Conservation (phyloP, 2,329 filamentous ascomycete species). For the Clonostachys solani region DNA sequence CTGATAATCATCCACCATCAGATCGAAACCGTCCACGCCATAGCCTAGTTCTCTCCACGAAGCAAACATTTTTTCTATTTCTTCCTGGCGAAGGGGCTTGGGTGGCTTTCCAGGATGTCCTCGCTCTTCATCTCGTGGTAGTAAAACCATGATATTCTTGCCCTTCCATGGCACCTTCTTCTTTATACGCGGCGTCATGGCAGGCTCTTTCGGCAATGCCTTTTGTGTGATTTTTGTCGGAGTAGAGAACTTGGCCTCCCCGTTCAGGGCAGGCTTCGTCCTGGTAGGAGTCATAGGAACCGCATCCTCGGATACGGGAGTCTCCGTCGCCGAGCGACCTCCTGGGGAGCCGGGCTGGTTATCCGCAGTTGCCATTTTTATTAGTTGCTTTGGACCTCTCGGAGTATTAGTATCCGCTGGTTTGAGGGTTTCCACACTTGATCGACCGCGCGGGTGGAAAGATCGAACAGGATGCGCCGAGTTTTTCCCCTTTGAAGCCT, state of each 20-base stretch:
- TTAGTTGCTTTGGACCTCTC: not conserved
- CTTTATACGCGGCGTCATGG: constrained; percentile 52
- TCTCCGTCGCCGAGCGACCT: not conserved
- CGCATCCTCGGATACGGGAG: not conserved
- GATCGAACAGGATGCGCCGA: constrained; percentile 17
- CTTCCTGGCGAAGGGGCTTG: constrained; percentile 47
- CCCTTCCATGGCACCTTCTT: constrained; percentile 74
- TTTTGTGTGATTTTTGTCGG: constrained; percentile 27
- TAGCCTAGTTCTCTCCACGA: constrained; percentile 69
- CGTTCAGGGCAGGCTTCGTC: constrained; percentile 13
- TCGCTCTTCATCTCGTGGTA: constrained; percentile 65
- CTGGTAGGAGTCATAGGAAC: constrained; percentile 17
- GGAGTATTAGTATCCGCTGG: constrained; percentile 13
- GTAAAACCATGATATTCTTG: constrained; percentile 67
- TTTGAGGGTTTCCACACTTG: constrained; percentile 53
- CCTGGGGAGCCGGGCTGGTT: constrained; percentile 11
- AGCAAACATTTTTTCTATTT: constrained; percentile 57
- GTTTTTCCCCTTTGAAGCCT: constrained; percentile 21
- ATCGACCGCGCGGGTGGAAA: constrained; percentile 39
- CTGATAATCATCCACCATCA: constrained; percentile 41
- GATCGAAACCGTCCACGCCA: constrained; percentile 62
- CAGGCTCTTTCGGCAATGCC: constrained; percentile 29
- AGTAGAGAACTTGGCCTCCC: constrained; percentile 19
- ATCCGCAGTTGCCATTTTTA: not conserved
- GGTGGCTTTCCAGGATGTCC: constrained; percentile 51